Base-by-base conservation (phyloP, 2,329 filamentous ascomycete species). In the Pyrenochaeta sp. region DNA sequence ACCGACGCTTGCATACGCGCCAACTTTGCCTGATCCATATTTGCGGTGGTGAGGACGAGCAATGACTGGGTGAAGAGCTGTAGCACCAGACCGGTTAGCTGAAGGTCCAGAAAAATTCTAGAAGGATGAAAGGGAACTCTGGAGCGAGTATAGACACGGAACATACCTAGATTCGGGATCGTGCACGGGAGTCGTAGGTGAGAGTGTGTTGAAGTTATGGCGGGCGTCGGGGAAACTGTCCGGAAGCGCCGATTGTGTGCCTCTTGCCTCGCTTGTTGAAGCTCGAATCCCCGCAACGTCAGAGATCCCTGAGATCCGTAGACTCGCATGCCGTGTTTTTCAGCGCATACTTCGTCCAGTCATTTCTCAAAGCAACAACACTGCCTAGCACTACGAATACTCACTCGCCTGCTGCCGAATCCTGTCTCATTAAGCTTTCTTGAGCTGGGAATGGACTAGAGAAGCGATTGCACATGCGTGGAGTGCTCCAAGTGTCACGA, bases 21-120 rank as follows among this genome's bases (percentile, higher is more conserved):
- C 69, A 80, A 73, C 77, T 80, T 80, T 68, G 76, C 77, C 66
- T 79, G 76, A 78, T 80, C 78, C 77, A 80, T 79, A 74, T 70
- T 79, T 78, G 76, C 73, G 72, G 72, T 75, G 61, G 66, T 64
- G 64, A 56, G 59, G 59, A 62, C 50, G 65, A 62, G 60, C 8
- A 54, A 56, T 58, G 57, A 68, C 46, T 57, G 54, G 50, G 64
- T 56, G 58, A 58, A 60, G 63, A 61, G 59, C 68, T 71, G 60
- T 58, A 22, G 54, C 27, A 50, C 61, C 43, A 24, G 52, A 25
- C 51, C 42, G 25, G 67, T 72, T 58, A 72, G 67, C 57, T 50
- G 43, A 49, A 50, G 49, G 54, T 54, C 58, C 51, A 55, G 50
- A 30, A 57, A 59, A 62, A 61, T 63, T 59, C 58, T 42, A 25